phyloP scores from a whole-genome alignment of 106 monocot genomes.

The Dendrobium chrysotoxum region DNA sequence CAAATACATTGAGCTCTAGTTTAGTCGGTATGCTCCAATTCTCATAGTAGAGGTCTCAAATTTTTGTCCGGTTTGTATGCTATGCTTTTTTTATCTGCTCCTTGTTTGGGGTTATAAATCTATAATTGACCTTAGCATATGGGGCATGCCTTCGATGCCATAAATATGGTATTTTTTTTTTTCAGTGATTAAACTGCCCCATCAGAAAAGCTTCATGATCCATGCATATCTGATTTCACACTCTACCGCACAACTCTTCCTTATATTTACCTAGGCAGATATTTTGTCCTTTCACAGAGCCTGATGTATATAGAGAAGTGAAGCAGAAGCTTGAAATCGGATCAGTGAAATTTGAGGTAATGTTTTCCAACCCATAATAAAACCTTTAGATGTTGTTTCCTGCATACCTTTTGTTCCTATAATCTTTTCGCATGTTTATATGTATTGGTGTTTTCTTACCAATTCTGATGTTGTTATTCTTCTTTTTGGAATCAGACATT shows the following conservation, averaged over 20 bases:
- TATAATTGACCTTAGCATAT: no score
- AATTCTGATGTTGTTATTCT: background rate
- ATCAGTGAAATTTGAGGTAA: slow-evolving; percentile 94
- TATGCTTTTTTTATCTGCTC: no score
- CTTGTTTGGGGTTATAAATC: no score
- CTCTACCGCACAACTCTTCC: background rate
- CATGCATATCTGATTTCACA: no score
- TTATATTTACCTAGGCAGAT: background rate
- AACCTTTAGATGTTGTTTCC: background rate
- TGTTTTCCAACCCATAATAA: slow-evolving; percentile 6
- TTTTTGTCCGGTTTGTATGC: no score
- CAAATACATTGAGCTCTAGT: no score
- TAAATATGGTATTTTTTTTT: no score
- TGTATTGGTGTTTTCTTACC: background rate
- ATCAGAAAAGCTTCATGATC: no score
- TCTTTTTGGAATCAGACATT: slow-evolving; percentile 42
- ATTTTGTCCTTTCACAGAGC: slow-evolving; percentile 54
- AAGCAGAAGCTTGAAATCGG: slow-evolving; percentile 87
- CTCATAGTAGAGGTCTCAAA: no score
- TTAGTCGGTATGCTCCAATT: no score
- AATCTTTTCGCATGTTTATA: background rate
- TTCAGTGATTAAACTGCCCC: no score
- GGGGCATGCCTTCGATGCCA: no score
- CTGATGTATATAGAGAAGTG: slow-evolving; percentile 89
- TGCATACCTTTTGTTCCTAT: background rate